Conservation (phyloP, 257 asterid genomes). For the Lycium barbarum region DNA sequence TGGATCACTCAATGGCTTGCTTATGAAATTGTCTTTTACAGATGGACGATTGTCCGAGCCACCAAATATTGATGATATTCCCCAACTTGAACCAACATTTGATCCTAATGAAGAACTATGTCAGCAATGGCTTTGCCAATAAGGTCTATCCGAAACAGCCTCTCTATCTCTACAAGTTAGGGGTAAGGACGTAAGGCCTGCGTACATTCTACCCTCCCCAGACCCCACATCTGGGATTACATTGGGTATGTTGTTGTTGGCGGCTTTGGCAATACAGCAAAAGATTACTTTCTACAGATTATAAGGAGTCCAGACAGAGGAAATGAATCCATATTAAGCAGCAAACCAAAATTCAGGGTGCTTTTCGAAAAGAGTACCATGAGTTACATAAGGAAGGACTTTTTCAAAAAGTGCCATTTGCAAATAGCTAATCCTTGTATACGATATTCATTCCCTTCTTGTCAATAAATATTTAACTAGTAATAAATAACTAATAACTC, state of each 20-base stretch:
- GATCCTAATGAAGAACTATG: slow-evolving; percentile 48
- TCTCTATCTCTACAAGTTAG: no score
- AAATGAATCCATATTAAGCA: slow-evolving; percentile 5
- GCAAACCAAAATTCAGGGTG: not conserved
- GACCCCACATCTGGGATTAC: no score
- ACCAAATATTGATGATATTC: slow-evolving; percentile 94
- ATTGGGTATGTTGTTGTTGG: no score
- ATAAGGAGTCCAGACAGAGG: not conserved
- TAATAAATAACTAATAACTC: not conserved
- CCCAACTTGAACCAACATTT: slow-evolving; percentile 77
- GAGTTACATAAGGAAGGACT: not conserved
- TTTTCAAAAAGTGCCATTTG: not conserved
- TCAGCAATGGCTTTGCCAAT: slow-evolving; percentile 2
- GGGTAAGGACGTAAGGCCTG: no score
- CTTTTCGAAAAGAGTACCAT: not conserved
- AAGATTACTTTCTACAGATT: not conserved
- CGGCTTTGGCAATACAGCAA: slow-evolving; percentile 13
- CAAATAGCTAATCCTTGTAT: slow-evolving; percentile 18
- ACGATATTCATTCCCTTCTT: slow-evolving; percentile 15
- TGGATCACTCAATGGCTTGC: slow-evolving; percentile 61
- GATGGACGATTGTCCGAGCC: slow-evolving; percentile 61
- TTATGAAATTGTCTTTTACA: slow-evolving; percentile 60
- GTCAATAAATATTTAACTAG: not conserved
- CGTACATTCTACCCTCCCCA: no score
- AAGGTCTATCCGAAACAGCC: not conserved